These are phyloP conservation scores for Aristolochia contorta DNA, from an alignment of 164 flowering plant genomes.

Conservation along the genomic window DNA sequence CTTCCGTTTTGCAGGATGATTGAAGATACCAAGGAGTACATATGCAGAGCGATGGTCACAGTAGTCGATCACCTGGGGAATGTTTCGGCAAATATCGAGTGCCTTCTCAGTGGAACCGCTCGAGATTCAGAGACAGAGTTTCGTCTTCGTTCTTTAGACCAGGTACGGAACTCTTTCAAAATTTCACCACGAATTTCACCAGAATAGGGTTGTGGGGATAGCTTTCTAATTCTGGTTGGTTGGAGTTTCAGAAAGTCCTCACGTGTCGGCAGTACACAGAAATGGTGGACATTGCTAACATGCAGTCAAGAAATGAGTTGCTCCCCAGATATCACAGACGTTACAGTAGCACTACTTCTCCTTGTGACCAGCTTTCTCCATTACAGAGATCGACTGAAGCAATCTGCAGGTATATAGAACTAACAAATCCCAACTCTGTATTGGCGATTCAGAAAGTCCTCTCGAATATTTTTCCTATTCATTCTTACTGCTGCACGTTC, in stretches of 20 bases:
- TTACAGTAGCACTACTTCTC: too few species aligned
- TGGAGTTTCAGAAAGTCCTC: neutral
- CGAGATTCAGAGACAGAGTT: constrained; percentile 33
- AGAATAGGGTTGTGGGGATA: neutral
- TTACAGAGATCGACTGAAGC: too few species aligned
- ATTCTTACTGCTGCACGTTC: too few species aligned
- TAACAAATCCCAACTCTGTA: too few species aligned
- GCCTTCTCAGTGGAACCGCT: constrained; percentile 17
- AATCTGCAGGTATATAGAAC: too few species aligned
- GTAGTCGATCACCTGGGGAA: constrained; percentile 77
- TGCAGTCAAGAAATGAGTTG: neutral
- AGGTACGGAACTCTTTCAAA: constrained; percentile 22
- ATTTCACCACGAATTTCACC: neutral
- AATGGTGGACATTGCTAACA: neutral
- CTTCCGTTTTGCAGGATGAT: constrained; percentile 32
- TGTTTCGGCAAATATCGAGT: constrained; percentile 46
- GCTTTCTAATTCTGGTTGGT: neutral
- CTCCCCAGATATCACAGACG: neutral
- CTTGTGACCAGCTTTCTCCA: too few species aligned
- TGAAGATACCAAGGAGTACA: constrained; percentile 62
- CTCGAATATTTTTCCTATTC: too few species aligned
- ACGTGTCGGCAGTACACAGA: neutral
- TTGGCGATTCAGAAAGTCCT: too few species aligned
- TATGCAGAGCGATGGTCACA: constrained; percentile 63
- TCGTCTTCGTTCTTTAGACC: constrained; percentile 46